Evolutionary conservation across 2,329 filamentous ascomycete species (phyloP), one percentile per base, ranked within the genome.

Genomic region (Aspergillus pseudoviridinutans): DNA sequence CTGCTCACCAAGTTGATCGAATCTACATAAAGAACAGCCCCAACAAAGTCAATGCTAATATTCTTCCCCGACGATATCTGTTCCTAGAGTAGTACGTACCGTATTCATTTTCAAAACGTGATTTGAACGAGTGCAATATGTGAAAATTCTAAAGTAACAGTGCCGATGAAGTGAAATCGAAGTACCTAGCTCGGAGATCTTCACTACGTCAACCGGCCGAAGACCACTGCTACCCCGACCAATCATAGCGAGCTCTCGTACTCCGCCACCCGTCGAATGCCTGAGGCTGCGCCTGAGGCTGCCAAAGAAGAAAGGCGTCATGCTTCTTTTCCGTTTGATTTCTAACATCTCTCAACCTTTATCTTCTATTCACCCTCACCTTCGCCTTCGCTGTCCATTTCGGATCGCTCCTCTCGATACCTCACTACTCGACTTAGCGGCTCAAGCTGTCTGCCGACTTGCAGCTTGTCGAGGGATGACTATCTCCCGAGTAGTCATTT

Each of bases 1-100:
- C 46, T 52, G 62, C 79, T 75, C 78, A 84, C 82, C 82, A 84
- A 63, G 83, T 84, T 62, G 82, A 85, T 77, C 78, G 77, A 59
- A 84, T 77, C 81, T 84, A 66, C n/a, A 47, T 24, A 24, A 25
- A 24, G 44, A 20, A 12, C 10, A 24, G 24, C 2, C 44, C 44
- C 44, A 7, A 47, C 24, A 17, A 47, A 22, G n/a, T 47, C 22
- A 47, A 47, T 47, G 22, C 20, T 8, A 20, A 24, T 47, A 20
- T 8, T 47, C 44, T 47, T 47, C 4, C 14, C 24, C 12, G 4
- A 47, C 6, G 4, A 3, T 47, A 6, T 5, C 9, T 2, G 17
- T 3, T 25, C 3, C 1, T 12, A 22, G 32, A 25, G 22, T 6
- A 12, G 24, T 17, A 67, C 79, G 64, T 74, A 82, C 81, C 53